phyloP scores from a whole-genome alignment of 495 filamentous ascomycete species.

The Aspergillus bertholletiae region DNA sequence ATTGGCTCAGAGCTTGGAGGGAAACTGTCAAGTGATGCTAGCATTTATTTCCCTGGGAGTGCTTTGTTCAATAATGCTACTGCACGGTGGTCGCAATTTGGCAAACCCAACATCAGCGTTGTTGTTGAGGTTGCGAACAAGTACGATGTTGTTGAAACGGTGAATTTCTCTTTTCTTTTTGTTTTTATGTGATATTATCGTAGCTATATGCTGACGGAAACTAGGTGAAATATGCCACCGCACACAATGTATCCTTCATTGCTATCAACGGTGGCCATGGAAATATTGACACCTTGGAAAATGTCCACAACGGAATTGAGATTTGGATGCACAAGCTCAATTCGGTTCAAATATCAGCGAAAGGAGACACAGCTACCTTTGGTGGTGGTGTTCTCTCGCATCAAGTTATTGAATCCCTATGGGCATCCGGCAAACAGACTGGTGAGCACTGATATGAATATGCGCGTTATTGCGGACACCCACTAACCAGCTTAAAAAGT shows the following conservation, averaged over 20 bases:
- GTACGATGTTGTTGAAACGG: conserved; percentile 11
- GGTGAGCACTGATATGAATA: neutral
- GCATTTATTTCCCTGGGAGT: conserved; percentile 7
- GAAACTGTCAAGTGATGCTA: conserved; percentile 3
- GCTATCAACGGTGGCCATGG: conserved; percentile 17
- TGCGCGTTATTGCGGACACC: no score
- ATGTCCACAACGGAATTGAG: conserved; percentile 13
- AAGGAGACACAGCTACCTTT: conserved; percentile 14
- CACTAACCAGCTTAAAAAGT: neutral
- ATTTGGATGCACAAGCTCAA: conserved; percentile 18
- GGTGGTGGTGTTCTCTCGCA: conserved; percentile 14
- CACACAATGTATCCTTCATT: conserved; percentile 13
- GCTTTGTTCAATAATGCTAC: conserved; percentile 1
- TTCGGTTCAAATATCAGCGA: conserved; percentile 1
- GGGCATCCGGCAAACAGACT: conserved; percentile 13
- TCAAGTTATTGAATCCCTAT: conserved; percentile 7
- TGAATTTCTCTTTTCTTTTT: neutral
- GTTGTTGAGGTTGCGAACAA: conserved; percentile 14
- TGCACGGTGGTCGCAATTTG: conserved; percentile 8
- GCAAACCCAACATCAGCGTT: conserved; percentile 10
- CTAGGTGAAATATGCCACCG: conserved; percentile 15
- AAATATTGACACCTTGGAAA: conserved; percentile 4
- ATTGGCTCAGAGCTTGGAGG: neutral
- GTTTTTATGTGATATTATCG: no score
- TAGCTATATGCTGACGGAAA: neutral